These are phyloP conservation scores for Blumeriella jaapii DNA, from an alignment of 2,329 filamentous ascomycete genomes.

Conservation along the genomic window DNA sequence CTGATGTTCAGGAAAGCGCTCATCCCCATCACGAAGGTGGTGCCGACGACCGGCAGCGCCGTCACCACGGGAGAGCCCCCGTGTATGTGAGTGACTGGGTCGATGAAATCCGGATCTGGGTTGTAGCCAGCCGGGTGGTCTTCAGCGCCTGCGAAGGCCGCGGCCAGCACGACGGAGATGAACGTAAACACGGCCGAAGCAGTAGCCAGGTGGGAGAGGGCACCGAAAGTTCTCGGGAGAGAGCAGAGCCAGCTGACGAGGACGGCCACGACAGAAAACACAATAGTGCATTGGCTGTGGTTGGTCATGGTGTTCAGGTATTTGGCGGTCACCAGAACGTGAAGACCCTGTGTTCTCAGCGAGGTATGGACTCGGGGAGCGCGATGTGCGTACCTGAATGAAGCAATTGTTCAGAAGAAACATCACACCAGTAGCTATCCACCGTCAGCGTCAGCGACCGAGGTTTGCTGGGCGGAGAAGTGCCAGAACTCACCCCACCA, in stretches of 20 bases:
- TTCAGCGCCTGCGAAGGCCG: conserved; percentile 71
- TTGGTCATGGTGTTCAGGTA: conserved; percentile 84
- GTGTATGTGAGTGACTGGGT: conserved; percentile 17
- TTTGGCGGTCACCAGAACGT: conserved; percentile 74
- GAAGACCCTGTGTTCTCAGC: conserved; percentile 45
- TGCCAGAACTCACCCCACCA: conserved; percentile 39
- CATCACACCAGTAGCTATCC: conserved; percentile 57
- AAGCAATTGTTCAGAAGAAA: conserved; percentile 92
- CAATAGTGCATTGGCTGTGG: conserved; percentile 63
- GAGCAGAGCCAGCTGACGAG: conserved; percentile 69
- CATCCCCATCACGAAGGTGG: conserved; percentile 72
- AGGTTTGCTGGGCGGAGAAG: no score
- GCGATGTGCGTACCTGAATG: conserved; percentile 46
- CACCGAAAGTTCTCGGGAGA: conserved; percentile 73
- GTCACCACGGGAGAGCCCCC: conserved; percentile 56
- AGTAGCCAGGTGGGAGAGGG: conserved; percentile 68
- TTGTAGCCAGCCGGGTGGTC: conserved; percentile 58
- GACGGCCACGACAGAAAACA: conserved; percentile 63
- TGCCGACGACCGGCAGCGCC: conserved; percentile 53
- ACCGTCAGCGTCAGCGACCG: background rate
- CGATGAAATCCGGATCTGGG: conserved; percentile 32
- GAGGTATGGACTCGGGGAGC: background rate
- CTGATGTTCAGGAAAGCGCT: conserved; percentile 90
- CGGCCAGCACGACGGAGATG: conserved; percentile 72
- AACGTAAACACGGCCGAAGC: conserved; percentile 81